Conservation (phyloP, 768 basidiomycete species). For the Scleroderma bovista region DNA sequence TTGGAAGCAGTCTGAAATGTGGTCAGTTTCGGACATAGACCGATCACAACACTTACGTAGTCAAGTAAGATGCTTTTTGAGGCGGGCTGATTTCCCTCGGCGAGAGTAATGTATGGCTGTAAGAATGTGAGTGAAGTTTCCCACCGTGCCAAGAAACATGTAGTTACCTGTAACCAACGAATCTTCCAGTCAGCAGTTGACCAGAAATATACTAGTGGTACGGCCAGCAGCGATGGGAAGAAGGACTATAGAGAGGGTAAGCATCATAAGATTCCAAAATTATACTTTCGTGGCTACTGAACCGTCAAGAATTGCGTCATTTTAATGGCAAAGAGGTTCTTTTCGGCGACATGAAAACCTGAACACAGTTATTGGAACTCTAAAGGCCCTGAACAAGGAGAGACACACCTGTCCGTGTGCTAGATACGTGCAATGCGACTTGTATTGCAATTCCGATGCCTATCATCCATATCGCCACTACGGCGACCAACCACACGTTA, state of each 20-base stretch:
- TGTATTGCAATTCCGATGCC: conserved; percentile 44
- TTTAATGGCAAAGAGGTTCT: conserved; percentile 44
- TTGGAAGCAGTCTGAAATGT: conserved; percentile 36
- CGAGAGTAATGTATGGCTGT: conserved; percentile 59
- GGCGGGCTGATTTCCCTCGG: conserved; percentile 46
- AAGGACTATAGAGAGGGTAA: conserved; percentile 40
- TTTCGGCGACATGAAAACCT: conserved; percentile 53
- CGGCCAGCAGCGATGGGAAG: conserved; percentile 47
- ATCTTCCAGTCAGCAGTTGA: conserved; percentile 48
- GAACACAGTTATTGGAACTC: not conserved
- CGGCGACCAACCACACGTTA: conserved; percentile 37
- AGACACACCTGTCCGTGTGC: conserved; percentile 36
- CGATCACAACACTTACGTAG: conserved; percentile 41
- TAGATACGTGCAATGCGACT: conserved; percentile 39
- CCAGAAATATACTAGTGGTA: conserved; percentile 49
- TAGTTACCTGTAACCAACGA: conserved; percentile 51
- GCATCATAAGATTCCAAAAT: not conserved
- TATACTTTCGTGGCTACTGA: conserved; percentile 23
- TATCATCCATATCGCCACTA: conserved; percentile 40
- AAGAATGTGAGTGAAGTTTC: conserved; percentile 2
- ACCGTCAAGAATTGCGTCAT: conserved; percentile 42
- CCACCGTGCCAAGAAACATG: not conserved
- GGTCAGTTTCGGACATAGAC: conserved; percentile 4
- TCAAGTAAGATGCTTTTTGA: conserved; percentile 59
- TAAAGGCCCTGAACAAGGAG: conserved; percentile 9